phyloP scores from a whole-genome alignment of 148 eudicot species.

The Talinum fruticosum region DNA sequence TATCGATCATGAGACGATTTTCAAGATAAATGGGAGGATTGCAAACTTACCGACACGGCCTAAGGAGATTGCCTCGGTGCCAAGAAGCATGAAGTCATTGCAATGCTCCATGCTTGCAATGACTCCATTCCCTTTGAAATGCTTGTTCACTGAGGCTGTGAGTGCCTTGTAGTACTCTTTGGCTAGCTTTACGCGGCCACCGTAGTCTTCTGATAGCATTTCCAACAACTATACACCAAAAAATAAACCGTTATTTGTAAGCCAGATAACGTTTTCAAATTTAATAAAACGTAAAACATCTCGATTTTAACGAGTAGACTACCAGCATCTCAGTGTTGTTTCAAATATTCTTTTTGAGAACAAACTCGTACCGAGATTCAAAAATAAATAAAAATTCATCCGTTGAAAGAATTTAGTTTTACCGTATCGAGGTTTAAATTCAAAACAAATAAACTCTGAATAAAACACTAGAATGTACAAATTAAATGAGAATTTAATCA shows the following conservation, averaged over 20 bases:
- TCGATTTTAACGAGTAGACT: too few species aligned
- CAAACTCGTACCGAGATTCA: too few species aligned
- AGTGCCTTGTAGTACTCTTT: conserved; percentile 64
- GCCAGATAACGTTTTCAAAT: neutral
- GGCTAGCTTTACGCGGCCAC: conserved; percentile 75
- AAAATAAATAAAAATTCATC: too few species aligned
- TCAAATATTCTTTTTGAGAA: too few species aligned
- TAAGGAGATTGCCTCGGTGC: conserved; percentile 61
- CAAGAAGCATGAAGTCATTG: conserved; percentile 83
- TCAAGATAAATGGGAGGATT: neutral
- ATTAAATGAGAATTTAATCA: too few species aligned
- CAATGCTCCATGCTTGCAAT: conserved; percentile 90
- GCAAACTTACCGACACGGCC: conserved; percentile 69
- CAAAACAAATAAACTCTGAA: too few species aligned
- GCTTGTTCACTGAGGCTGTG: conserved; percentile 51
- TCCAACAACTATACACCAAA: conserved; percentile 48
- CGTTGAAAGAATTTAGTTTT: too few species aligned
- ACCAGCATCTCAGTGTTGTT: too few species aligned
- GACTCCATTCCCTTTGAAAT: conserved; percentile 74
- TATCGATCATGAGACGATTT: neutral
- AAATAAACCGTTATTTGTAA: neutral
- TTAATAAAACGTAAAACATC: neutral
- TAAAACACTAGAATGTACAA: too few species aligned
- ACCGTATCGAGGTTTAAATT: too few species aligned
- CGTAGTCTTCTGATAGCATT: conserved; percentile 67